Evolutionary conservation across 805 yeast species (phyloP).

Genomic region (Yarrowia bubula): DNA sequence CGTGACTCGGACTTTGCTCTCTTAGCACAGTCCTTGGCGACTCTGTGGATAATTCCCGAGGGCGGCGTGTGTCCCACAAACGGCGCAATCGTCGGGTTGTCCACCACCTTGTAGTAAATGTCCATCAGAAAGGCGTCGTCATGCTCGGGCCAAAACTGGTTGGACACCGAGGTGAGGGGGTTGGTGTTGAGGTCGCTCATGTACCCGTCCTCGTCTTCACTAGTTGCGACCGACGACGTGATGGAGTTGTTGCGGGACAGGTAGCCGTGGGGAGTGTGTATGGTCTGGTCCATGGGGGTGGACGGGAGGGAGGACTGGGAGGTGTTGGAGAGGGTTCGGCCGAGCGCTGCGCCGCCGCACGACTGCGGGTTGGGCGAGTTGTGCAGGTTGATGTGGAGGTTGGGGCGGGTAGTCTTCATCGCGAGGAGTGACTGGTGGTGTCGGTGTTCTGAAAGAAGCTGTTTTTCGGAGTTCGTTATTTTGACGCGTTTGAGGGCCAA

Average conservation of each 20-base stretch:
- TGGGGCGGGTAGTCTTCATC: slow-evolving; percentile 20
- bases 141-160: slow-evolving; percentile 35
- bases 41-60: slow-evolving; percentile 59
- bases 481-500: too few relatives aligned
- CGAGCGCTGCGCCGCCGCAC: slow-evolving; percentile 20
- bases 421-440: background rate
- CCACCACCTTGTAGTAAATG: slow-evolving; percentile 49
- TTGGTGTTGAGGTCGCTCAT: slow-evolving; percentile 9
- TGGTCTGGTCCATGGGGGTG: slow-evolving; percentile 25
- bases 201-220: slow-evolving; percentile 23
- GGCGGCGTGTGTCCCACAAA: slow-evolving; percentile 66
- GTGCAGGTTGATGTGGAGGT: slow-evolving; percentile 17
- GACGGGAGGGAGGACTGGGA: slow-evolving; percentile 15
- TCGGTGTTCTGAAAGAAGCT: background rate
- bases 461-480: too few relatives aligned
- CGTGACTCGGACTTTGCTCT: slow-evolving; percentile 35
- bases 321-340: slow-evolving; percentile 6
- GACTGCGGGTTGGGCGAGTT: slow-evolving; percentile 8
- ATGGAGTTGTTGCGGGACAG: slow-evolving; percentile 14
- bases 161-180: slow-evolving; percentile 10
- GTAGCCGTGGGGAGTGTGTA: slow-evolving; percentile 20
- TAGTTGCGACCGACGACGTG: background rate
- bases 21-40: slow-evolving; percentile 55
- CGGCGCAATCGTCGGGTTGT: slow-evolving; percentile 65
- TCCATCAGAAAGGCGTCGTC: slow-evolving; percentile 48